phyloP scores from a whole-genome alignment of 2,329 filamentous ascomycete species.

The Pseudocercospora musae region DNA sequence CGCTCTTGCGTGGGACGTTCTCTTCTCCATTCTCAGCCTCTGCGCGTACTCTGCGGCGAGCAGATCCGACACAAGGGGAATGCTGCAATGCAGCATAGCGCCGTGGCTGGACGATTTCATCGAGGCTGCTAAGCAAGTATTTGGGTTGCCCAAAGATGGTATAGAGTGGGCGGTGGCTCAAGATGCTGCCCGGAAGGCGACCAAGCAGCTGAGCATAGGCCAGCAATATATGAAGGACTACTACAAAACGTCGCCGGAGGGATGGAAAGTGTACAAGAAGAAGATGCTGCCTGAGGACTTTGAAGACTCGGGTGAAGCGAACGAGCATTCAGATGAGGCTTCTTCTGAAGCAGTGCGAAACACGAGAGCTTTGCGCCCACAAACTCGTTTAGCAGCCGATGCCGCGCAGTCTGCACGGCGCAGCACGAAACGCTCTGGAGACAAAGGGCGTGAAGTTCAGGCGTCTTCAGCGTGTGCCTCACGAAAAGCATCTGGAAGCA shows the following conservation, averaged over 20 bases:
- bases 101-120: constrained; percentile 14
- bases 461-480: not conserved
- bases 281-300: not conserved
- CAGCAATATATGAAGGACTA: not conserved
- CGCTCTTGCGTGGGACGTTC: not conserved
- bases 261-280: not conserved
- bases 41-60: constrained; percentile 49
- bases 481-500: not conserved
- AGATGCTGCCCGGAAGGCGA: not conserved
- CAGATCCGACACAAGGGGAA: constrained; percentile 49
- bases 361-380: not conserved
- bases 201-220: not conserved
- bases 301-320: not conserved
- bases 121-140: not conserved
- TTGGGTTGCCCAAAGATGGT: not conserved
- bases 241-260: not conserved
- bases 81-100: constrained; percentile 33
- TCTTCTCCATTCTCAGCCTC: not conserved
- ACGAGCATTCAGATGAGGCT: not conserved
- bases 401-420: not conserved
- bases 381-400: not conserved
- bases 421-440: not conserved
- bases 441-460: not conserved
- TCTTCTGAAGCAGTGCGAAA: not conserved
- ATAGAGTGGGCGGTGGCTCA: not conserved